Base-by-base conservation (phyloP, 2,329 filamentous ascomycete species). In the Fusarium cicatricum region DNA sequence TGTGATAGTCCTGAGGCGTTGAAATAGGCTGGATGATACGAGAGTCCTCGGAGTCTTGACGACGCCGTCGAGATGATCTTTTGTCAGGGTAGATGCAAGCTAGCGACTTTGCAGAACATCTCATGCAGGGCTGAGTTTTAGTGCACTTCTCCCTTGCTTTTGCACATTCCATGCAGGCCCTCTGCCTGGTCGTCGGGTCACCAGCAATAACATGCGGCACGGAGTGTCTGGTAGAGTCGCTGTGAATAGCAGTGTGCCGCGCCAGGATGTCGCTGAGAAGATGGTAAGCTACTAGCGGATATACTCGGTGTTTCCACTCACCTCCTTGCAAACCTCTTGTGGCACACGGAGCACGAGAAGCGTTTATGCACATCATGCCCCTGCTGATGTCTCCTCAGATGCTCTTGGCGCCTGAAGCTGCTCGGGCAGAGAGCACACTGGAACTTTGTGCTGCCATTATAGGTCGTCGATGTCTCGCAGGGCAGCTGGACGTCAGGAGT, bases 381-480 rank as follows among this genome's bases (percentile, higher is more conserved):
- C n/a, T 46, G 52, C 10, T 67, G 42, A 17, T 67, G 65, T 7
- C 65, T 43, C 8, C 52, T 64, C 0, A 67, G 50, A 17, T 67
- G 65, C 41, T 67, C 65, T 0, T 47, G 21, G 15, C 65, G 42
- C 49, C 61, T 67, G 34, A 67, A 67, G 26, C 39, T 65, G 17
- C 55, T 33, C 0, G 49, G 7, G 14, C 62, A 65, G 11, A 48
- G 58, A 11, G 39, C 38, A 1, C 62, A 65, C 33, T 59, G 55
- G 3, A 43, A 55, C n/a, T 60, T 60, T 12, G 6, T 10, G 9
- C 9, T 26, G 9, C 9, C 23, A 26, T 8, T 10, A 10, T 26
- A 26, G 23, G 9, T 7, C 2, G 2, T 26, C 9, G 23, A 26
- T 10, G 23, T 10, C 23, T 26, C 5, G 9, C 9, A 26, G 23